A percentile compares a stretch with the other conserved stretches of the same genome.
These are phyloP conservation scores for Solanum sparsipilum DNA, from an alignment of 257 asterid genomes.

Conservation along the genomic window DNA sequence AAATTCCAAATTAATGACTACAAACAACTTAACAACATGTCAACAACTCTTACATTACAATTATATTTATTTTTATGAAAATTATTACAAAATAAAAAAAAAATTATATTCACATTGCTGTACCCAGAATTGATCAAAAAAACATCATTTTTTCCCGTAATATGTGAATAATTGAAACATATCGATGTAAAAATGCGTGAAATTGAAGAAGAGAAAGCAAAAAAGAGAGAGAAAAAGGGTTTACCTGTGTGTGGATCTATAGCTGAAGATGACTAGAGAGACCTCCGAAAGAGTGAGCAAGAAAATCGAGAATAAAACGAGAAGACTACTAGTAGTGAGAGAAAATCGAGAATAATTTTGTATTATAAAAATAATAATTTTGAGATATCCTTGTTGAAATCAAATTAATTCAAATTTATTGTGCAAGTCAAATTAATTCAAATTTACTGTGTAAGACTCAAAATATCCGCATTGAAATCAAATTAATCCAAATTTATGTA, in stretches of 20 bases:
- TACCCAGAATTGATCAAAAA: background rate
- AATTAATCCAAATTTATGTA: background rate
- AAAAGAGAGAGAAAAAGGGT: background rate
- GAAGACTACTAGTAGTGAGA: background rate
- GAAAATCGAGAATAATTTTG: background rate
- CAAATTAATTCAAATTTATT: background rate
- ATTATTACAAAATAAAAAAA: background rate
- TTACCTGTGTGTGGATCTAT: background rate
- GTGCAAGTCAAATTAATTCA: too few relatives aligned
- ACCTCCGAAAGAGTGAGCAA: background rate
- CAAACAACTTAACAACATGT: background rate
- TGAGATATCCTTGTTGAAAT: background rate
- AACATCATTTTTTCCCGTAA: background rate
- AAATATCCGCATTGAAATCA: background rate
- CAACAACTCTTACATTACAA: background rate
- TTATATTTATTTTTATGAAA: background rate
- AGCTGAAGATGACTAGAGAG: background rate
- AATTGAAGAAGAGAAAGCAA: background rate
- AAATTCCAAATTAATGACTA: background rate
- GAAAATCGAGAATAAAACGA: background rate
- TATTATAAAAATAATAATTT: background rate
- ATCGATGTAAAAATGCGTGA: background rate
- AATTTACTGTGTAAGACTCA: background rate
- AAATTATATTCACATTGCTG: background rate
- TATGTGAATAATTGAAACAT: background rate